Percentiles rank a stretch among this genome's conserved stretches.
phyloP scores from a whole-genome alignment of 805 yeast species.

The Alloascoidea africana region DNA sequence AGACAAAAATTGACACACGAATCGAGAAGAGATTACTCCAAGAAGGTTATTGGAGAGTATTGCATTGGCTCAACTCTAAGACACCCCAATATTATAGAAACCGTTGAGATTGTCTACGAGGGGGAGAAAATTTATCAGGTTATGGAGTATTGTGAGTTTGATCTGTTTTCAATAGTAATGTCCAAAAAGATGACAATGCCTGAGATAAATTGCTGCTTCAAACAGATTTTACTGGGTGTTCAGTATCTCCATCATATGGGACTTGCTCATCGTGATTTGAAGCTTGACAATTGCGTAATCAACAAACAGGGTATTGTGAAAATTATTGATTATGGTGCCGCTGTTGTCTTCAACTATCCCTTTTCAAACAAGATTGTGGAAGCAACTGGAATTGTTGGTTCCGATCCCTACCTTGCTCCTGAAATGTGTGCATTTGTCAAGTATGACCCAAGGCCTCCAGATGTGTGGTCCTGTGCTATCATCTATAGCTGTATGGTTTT shows the following conservation, averaged over 20 bases:
- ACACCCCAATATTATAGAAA: slow-evolving; percentile 70
- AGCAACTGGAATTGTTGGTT: slow-evolving; percentile 83
- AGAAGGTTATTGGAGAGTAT: slow-evolving; percentile 71
- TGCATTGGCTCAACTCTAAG: slow-evolving; percentile 64
- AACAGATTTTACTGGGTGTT: slow-evolving; percentile 67
- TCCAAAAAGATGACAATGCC: slow-evolving; percentile 56
- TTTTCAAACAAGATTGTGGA: slow-evolving; percentile 38
- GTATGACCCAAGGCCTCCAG: slow-evolving; percentile 82
- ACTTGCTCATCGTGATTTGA: slow-evolving; percentile 84
- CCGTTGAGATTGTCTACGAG: slow-evolving; percentile 67
- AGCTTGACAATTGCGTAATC: slow-evolving; percentile 88
- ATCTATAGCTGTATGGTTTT: slow-evolving; percentile 84
- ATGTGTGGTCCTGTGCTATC: slow-evolving; percentile 88
- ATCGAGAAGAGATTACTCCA: slow-evolving; percentile 50
- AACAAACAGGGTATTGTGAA: slow-evolving; percentile 60
- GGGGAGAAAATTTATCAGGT: slow-evolving; percentile 49
- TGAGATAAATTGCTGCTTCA: slow-evolving; percentile 71
- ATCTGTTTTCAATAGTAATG: slow-evolving; percentile 89
- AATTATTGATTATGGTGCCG: slow-evolving; percentile 87
- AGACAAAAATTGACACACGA: slow-evolving; percentile 50
- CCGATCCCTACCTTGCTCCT: slow-evolving; percentile 92
- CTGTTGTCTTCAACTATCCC: slow-evolving; percentile 66
- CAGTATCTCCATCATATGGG: slow-evolving; percentile 66
- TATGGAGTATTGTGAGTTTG: slow-evolving; percentile 89
- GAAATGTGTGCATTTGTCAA: slow-evolving; percentile 47